phyloP scores from a whole-genome alignment of 2,329 filamentous ascomycete genomes.

The Alternaria sp. region DNA sequence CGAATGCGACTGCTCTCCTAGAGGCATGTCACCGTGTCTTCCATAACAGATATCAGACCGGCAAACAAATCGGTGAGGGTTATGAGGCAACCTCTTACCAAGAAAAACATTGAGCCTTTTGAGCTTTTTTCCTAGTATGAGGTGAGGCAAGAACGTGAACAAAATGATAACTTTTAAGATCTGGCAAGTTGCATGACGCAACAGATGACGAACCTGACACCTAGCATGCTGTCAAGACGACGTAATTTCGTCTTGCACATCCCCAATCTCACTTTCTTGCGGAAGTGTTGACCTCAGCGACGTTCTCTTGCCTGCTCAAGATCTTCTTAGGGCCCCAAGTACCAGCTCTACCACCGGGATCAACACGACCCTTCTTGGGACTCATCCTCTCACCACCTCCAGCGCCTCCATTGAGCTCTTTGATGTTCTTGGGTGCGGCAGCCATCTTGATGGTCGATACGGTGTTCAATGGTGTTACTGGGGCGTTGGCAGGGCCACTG shows the following conservation, averaged over 20 bases:
- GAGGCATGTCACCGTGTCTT: background rate
- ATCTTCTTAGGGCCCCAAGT: conserved; percentile 38
- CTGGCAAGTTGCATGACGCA: background rate
- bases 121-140: background rate
- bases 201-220: background rate
- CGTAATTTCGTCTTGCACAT: background rate
- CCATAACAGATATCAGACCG: background rate
- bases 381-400: conserved; percentile 5
- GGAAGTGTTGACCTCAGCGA: background rate
- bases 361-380: conserved; percentile 15
- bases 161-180: background rate
- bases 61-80: background rate
- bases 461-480: background rate
- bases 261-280: background rate
- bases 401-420: background rate
- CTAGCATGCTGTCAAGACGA: background rate
- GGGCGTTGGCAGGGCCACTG: background rate
- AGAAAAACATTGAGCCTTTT: background rate
- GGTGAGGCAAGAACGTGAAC: background rate
- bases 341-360: conserved; percentile 29
- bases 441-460: conserved; percentile 14
- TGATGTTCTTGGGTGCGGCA: conserved; percentile 9
- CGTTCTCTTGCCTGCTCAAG: conserved; percentile 28
- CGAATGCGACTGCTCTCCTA: background rate
- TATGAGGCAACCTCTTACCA: background rate